A percentile compares a stretch with the other conserved stretches of the same genome.
phyloP scores from a whole-genome alignment of 441 rosid genomes.

The Rhodomyrtus psidioides region DNA sequence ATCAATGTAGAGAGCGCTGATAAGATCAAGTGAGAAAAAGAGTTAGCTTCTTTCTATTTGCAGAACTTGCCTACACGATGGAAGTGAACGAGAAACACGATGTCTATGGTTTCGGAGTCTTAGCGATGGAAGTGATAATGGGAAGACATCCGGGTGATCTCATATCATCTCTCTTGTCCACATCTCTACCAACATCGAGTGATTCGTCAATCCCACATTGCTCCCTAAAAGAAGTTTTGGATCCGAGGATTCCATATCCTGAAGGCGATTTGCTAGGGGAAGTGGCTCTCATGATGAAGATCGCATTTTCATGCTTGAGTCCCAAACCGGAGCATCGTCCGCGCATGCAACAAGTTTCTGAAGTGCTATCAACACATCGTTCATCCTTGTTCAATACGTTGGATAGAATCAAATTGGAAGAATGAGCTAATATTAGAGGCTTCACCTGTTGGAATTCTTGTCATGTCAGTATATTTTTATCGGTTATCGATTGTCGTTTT shows the following conservation, averaged over 20 bases:
- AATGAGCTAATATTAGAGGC: not conserved
- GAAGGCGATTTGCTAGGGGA: not conserved
- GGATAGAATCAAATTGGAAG: not conserved
- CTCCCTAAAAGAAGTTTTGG: conserved; percentile 8
- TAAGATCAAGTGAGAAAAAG: too few relatives aligned
- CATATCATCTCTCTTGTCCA: not conserved
- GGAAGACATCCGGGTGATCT: conserved; percentile 27
- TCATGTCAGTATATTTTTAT: too few relatives aligned
- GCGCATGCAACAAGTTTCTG: conserved; percentile 13
- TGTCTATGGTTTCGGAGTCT: conserved; percentile 34
- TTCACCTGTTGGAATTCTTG: not conserved
- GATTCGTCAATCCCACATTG: not conserved
- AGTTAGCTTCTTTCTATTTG: too few relatives aligned
- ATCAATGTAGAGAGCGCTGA: not conserved
- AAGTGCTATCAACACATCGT: not conserved
- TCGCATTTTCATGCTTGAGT: conserved; percentile 12
- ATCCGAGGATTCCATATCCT: conserved; percentile 15
- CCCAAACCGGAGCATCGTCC: conserved; percentile 18
- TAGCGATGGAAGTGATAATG: conserved; percentile 19
- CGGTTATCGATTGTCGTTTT: too few relatives aligned
- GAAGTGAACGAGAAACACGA: conserved; percentile 29
- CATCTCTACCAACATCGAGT: not conserved
- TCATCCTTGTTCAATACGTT: not conserved
- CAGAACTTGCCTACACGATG: conserved; percentile 28
- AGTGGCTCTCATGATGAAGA: not conserved